phyloP scores from a whole-genome alignment of 768 basidiomycete species.

The Lentinula sp. region DNA sequence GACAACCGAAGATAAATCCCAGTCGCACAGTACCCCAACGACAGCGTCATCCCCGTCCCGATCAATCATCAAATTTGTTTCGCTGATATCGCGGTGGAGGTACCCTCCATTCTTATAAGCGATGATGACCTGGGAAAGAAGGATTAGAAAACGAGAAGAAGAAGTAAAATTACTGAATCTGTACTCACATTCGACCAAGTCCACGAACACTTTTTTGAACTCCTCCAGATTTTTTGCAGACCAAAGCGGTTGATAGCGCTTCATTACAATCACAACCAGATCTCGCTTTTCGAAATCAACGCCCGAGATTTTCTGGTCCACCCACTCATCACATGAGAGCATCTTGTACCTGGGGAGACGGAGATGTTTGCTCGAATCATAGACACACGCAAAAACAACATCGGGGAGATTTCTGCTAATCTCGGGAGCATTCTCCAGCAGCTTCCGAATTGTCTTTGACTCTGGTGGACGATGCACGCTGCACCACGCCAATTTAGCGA shows the following conservation, averaged over 20 bases:
- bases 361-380: too few species aligned
- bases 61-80: conserved; percentile 12
- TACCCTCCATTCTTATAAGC: conserved; percentile 4
- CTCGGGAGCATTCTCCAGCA: background rate
- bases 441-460: background rate
- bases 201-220: conserved; percentile 10
- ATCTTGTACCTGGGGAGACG: background rate
- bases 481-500: background rate
- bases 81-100: conserved; percentile 15
- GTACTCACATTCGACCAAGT: conserved; percentile 10
- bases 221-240: background rate
- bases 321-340: background rate
- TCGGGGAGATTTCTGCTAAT: background rate
- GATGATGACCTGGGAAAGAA: conserved; percentile 5
- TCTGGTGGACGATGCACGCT: background rate
- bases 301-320: background rate
- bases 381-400: background rate
- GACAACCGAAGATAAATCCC: background rate
- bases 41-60: background rate
- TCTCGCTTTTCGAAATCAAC: background rate
- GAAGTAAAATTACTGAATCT: background rate
- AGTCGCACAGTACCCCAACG: conserved; percentile 7
- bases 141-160: background rate
- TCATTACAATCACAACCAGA: conserved; percentile 5
- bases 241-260: conserved; percentile 3